These are phyloP conservation scores for Fraxinus latifolia DNA, from an alignment of 305 asterid genomes.

Conservation along the genomic window DNA sequence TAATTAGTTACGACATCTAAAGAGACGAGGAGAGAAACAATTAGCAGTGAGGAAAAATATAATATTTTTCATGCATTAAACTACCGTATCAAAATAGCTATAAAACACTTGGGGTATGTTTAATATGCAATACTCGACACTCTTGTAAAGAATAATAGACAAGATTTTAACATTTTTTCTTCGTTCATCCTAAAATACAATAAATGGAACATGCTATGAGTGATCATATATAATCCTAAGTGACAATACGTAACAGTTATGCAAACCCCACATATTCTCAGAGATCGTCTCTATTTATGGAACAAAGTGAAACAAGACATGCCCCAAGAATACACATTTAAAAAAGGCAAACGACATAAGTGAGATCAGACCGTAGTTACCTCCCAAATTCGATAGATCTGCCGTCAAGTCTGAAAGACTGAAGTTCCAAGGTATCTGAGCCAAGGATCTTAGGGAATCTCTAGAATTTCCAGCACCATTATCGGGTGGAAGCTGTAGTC, in stretches of 20 bases:
- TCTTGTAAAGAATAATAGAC: background rate
- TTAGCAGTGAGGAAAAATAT: background rate
- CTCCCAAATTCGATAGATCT: constrained; percentile 48
- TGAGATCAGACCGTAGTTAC: constrained; percentile 20
- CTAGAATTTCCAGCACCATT: constrained; percentile 46
- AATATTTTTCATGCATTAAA: background rate
- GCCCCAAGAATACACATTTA: background rate
- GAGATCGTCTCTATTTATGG: background rate
- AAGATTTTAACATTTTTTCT: background rate
- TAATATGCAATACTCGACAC: background rate
- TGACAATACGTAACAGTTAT: background rate
- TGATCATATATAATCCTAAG: background rate
- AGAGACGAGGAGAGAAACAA: background rate
- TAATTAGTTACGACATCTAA: background rate
- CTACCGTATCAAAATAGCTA: background rate
- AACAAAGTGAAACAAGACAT: background rate
- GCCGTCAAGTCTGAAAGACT: constrained; percentile 51
- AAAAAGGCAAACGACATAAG: background rate
- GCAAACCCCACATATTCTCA: background rate
- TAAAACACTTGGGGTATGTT: background rate
- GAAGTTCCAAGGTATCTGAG: constrained; percentile 49
- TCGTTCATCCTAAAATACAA: background rate
- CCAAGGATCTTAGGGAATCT: constrained; percentile 43
- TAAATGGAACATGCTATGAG: background rate
- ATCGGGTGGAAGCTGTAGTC: constrained; percentile 42